Conservation (phyloP, 768 basidiomycete genomes). For the Gelatoporia subvermispora region DNA sequence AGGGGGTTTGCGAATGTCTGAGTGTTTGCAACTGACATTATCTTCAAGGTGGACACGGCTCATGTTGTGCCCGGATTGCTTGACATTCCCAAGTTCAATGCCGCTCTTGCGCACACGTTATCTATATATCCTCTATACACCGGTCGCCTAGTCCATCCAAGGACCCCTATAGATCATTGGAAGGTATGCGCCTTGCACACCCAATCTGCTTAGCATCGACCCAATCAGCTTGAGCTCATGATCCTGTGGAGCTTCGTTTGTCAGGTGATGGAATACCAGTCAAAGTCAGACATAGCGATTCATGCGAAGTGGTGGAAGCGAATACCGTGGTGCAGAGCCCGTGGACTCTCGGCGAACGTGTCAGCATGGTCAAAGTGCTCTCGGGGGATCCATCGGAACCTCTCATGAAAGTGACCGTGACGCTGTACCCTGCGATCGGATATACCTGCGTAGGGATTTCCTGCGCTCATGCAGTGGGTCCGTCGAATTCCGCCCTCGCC, state of each 20-base stretch:
- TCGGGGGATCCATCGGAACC: slow-evolving; percentile 5
- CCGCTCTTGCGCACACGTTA: slow-evolving; percentile 8
- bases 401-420: slow-evolving; percentile 9
- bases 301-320: slow-evolving; percentile 3
- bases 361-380: slow-evolving; percentile 1
- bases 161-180: slow-evolving; percentile 1
- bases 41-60: slow-evolving; percentile 10
- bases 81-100: slow-evolving; percentile 6
- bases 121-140: slow-evolving; percentile 10
- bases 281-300: slow-evolving; percentile 8
- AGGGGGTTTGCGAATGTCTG: too few species aligned
- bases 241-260: too few species aligned
- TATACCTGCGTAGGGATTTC: slow-evolving; percentile 10
- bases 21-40: too few species aligned
- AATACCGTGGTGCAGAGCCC: slow-evolving; percentile 10
- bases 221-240: neutral
- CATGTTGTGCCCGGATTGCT: slow-evolving; percentile 9
- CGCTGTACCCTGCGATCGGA: slow-evolving; percentile 6
- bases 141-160: slow-evolving; percentile 5
- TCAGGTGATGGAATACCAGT: slow-evolving; percentile 8
- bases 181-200: neutral
- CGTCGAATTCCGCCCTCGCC: neutral
- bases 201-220: neutral
- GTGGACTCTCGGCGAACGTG: slow-evolving; percentile 1
- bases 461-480: slow-evolving; percentile 4